Evolutionary conservation across 495 filamentous ascomycete species (phyloP).

Genomic region (Penicillium verhagenii): DNA sequence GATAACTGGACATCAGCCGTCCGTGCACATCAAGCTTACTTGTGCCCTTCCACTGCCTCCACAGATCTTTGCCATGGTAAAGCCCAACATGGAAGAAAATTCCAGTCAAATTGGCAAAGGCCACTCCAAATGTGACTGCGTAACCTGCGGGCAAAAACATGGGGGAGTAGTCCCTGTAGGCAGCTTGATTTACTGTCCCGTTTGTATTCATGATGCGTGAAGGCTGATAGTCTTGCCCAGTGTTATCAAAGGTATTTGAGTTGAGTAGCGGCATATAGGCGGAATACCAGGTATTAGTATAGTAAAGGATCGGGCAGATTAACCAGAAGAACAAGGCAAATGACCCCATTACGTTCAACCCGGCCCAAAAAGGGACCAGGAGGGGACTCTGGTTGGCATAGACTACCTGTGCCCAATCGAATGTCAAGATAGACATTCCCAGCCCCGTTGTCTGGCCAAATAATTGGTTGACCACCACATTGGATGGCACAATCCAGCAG

Average conservation of each 20-base stretch:
- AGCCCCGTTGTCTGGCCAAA: conserved; percentile 66
- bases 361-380: conserved; percentile 88
- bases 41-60: conserved; percentile 56
- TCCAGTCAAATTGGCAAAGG: conserved; percentile 67
- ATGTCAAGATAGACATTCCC: conserved; percentile 83
- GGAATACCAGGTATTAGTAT: conserved; percentile 65
- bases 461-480: conserved; percentile 65
- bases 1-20: conserved; percentile 39
- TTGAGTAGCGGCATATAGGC: conserved; percentile 48
- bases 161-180: conserved; percentile 44
- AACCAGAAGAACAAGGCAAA: conserved; percentile 89
- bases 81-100: conserved; percentile 65
- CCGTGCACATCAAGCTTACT: conserved; percentile 55
- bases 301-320: conserved; percentile 73
- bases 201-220: conserved; percentile 39
- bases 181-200: conserved; percentile 40
- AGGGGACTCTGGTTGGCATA: conserved; percentile 82
- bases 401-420: conserved; percentile 92
- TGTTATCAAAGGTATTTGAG: conserved; percentile 49
- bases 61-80: conserved; percentile 63
- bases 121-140: conserved; percentile 61
- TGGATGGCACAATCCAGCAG: conserved; percentile 84
- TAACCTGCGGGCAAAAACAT: conserved; percentile 50
- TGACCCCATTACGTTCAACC: conserved; percentile 82
- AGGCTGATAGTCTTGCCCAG: conserved; percentile 42